Evolutionary conservation across 2,329 filamentous ascomycete species (phyloP).

Genomic region (Colletotrichum musae): DNA sequence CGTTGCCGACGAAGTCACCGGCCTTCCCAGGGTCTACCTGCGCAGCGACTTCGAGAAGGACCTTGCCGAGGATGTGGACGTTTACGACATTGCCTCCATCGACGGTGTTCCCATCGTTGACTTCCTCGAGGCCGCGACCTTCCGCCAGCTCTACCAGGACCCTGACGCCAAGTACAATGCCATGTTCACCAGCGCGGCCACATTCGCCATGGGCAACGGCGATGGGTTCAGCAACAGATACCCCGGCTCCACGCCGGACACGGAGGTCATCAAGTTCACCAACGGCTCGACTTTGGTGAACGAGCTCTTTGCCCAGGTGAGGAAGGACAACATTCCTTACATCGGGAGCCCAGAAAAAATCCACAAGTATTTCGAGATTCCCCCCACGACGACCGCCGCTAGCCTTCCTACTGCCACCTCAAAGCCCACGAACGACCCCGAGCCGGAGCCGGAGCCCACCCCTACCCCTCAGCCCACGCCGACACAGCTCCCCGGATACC

Average conservation of each 20-base stretch:
- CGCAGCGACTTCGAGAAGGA: conserved; percentile 19
- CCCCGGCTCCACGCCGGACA: conserved; percentile 12
- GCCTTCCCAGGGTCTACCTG: conserved; percentile 35
- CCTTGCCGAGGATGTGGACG: conserved; percentile 2
- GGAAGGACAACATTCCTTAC: background rate
- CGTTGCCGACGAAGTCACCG: conserved; percentile 36
- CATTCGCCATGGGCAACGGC: background rate
- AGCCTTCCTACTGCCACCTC: background rate
- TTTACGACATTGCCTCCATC: conserved; percentile 43
- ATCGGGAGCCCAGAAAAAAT: conserved; percentile 16
- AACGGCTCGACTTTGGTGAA: conserved; percentile 28
- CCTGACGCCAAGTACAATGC: conserved; percentile 44
- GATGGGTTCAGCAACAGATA: background rate
- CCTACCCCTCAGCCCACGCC: conserved; percentile 2
- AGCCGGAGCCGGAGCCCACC: background rate
- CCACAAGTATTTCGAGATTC: conserved; percentile 32
- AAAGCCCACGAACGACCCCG: background rate
- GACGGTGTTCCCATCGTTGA: conserved; percentile 27
- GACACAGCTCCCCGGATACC: conserved; percentile 44
- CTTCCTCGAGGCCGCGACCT: conserved; percentile 31
- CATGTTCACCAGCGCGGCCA: conserved; percentile 34
- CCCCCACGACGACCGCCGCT: conserved; percentile 1
- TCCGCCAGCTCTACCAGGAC: conserved; percentile 38
- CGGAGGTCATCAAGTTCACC: conserved; percentile 32
- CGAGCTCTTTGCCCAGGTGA: conserved; percentile 14